A percentile compares a stretch with the other conserved stretches of the same genome.
Conservation (phyloP, 371 early-diverging fungal genomes). For the Mortierella sp. region DNA sequence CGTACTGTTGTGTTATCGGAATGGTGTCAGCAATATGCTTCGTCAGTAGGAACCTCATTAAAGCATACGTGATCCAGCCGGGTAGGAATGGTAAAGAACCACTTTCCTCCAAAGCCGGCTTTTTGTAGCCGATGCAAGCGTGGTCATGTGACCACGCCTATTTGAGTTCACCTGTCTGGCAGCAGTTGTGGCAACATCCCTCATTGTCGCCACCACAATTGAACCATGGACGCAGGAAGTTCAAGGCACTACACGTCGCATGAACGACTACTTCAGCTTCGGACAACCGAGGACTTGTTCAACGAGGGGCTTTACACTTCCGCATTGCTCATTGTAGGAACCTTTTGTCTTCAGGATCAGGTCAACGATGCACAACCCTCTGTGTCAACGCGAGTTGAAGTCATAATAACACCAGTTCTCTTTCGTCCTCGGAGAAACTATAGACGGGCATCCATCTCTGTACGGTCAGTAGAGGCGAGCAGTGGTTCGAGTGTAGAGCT, state of each 20-base stretch:
- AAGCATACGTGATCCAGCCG: conserved; percentile 44
- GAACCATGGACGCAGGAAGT: conserved; percentile 24
- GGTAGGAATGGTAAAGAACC: conserved; percentile 41
- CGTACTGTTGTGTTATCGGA: conserved; percentile 24
- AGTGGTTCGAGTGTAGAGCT: conserved; percentile 29
- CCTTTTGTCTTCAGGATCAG: background rate
- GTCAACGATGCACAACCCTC: background rate
- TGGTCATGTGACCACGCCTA: too few species aligned
- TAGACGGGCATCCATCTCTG: conserved; percentile 36
- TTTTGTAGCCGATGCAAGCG: too few species aligned
- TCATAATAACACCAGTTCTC: too few species aligned
- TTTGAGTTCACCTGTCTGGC: too few species aligned
- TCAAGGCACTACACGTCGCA: conserved; percentile 5
- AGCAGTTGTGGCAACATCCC: too few species aligned
- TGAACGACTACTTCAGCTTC: conserved; percentile 33
- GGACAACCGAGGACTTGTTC: conserved; percentile 13
- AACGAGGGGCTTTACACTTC: conserved; percentile 33
- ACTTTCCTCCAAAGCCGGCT: background rate
- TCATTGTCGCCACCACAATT: background rate
- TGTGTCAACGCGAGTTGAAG: too few species aligned
- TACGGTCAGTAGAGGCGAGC: conserved; percentile 24
- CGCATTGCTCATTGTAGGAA: conserved; percentile 37
- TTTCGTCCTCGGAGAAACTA: background rate
- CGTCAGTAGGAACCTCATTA: conserved; percentile 43
- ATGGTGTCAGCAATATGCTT: conserved; percentile 48